Evolutionary conservation across 768 basidiomycete genomes (phyloP).

Genomic region (Myochromella boudieri): DNA sequence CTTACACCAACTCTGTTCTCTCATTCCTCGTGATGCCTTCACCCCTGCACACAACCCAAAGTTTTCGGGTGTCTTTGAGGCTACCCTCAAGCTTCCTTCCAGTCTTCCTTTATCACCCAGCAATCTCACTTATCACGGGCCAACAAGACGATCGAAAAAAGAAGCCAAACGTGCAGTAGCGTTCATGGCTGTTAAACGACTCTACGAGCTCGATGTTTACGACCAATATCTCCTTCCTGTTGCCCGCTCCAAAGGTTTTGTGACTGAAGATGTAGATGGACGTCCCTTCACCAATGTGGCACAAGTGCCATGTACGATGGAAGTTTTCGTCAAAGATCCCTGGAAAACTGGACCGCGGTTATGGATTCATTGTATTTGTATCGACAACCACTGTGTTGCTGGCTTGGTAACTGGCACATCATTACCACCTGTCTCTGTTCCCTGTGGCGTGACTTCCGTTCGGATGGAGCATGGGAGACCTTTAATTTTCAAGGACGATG

Average conservation of each 20-base stretch:
- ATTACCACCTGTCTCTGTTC: slow-evolving; percentile 48
- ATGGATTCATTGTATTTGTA: slow-evolving; percentile 62
- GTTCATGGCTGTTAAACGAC: slow-evolving; percentile 70
- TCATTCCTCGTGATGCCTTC: slow-evolving; percentile 72
- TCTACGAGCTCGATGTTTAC: slow-evolving; percentile 73
- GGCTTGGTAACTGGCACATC: slow-evolving; percentile 69
- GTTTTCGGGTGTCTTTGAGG: slow-evolving; percentile 60
- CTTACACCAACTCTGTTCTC: slow-evolving; percentile 73
- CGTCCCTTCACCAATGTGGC: slow-evolving; percentile 39
- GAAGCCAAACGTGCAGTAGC: slow-evolving; percentile 85
- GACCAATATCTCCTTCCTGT: slow-evolving; percentile 81
- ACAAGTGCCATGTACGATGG: slow-evolving; percentile 52
- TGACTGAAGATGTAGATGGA: slow-evolving; percentile 55
- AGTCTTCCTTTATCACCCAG: slow-evolving; percentile 58
- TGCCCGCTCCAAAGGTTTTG: slow-evolving; percentile 47
- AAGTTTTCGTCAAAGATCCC: slow-evolving; percentile 63
- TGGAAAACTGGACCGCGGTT: slow-evolving; percentile 58
- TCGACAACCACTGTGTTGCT: slow-evolving; percentile 49
- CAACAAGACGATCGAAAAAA: slow-evolving; percentile 62
- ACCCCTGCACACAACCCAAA: slow-evolving; percentile 59
- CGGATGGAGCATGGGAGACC: slow-evolving; percentile 28
- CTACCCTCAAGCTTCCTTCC: slow-evolving; percentile 63
- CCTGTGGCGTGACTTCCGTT: slow-evolving; percentile 33
- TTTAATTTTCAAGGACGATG: slow-evolving; percentile 37
- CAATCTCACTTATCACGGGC: slow-evolving; percentile 59